A percentile compares a stretch with the other conserved stretches of the same genome.
These are phyloP conservation scores for Neoboletus subvelutipes DNA, from an alignment of 768 basidiomycete genomes.

Conservation along the genomic window DNA sequence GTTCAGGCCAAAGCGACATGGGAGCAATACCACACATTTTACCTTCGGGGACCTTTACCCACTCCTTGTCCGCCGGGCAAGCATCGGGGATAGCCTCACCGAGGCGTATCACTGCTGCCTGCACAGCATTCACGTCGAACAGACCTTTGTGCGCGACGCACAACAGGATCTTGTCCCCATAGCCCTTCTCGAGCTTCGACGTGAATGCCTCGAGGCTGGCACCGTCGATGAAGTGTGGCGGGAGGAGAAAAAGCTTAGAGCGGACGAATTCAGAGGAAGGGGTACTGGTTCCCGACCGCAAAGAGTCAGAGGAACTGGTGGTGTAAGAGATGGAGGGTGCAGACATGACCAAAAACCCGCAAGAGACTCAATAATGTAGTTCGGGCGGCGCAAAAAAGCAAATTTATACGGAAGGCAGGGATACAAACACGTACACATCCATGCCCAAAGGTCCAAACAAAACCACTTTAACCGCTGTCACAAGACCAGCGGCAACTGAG, in stretches of 20 bases:
- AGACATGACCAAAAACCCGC: conserved; percentile 20
- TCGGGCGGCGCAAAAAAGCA: conserved; percentile 7
- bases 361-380: not conserved
- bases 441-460: not conserved
- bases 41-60: conserved; percentile 26
- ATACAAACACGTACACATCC: conserved; percentile 26
- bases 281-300: conserved; percentile 21
- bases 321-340: conserved; percentile 9
- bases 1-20: not conserved
- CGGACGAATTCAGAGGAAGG: conserved; percentile 26
- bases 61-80: conserved; percentile 5
- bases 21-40: not conserved
- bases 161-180: conserved; percentile 28
- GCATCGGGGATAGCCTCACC: conserved; percentile 14
- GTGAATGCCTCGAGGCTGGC: conserved; percentile 17
- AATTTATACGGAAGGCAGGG: conserved; percentile 27
- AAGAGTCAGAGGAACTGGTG: conserved; percentile 17
- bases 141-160: conserved; percentile 15
- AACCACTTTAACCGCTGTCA: not conserved
- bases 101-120: conserved; percentile 9
- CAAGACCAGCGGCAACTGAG: not conserved
- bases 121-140: conserved; percentile 11
- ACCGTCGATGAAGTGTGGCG: conserved; percentile 14
- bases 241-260: conserved; percentile 25
- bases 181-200: conserved; percentile 28